These are phyloP conservation scores for Populus hybrid DNA, from an alignment of 441 rosid species.

Conservation along the genomic window DNA sequence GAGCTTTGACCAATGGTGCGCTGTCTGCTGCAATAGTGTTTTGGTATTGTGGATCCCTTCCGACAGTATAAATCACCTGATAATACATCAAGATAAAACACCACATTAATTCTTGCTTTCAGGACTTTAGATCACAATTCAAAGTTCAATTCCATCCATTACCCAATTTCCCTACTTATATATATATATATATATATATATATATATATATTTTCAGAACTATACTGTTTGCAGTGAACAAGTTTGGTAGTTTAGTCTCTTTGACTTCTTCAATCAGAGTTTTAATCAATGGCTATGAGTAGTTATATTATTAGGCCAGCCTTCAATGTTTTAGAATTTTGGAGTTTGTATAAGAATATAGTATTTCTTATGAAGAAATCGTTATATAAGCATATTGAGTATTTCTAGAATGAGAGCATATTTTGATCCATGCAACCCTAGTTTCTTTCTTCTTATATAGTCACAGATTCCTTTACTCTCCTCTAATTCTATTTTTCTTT, in stretches of 20 bases:
- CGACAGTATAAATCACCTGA: constrained; percentile 82
- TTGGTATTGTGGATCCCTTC: constrained; percentile 72
- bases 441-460: background rate
- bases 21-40: constrained; percentile 58
- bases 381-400: background rate
- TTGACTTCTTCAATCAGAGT: background rate
- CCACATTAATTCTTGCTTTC: background rate
- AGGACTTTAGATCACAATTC: background rate
- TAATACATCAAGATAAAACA: constrained; percentile 23
- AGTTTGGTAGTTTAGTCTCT: background rate
- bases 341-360: background rate
- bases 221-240: background rate
- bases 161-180: background rate
- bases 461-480: no score
- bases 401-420: background rate
- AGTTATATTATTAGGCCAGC: background rate
- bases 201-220: no score
- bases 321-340: background rate
- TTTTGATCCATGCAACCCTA: background rate
- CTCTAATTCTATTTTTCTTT: background rate
- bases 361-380: background rate
- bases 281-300: background rate
- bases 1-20: constrained; percentile 60
- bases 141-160: background rate
- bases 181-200: no score